phyloP scores from a whole-genome alignment of 257 asterid species.

The Scutellaria baicalensis region DNA sequence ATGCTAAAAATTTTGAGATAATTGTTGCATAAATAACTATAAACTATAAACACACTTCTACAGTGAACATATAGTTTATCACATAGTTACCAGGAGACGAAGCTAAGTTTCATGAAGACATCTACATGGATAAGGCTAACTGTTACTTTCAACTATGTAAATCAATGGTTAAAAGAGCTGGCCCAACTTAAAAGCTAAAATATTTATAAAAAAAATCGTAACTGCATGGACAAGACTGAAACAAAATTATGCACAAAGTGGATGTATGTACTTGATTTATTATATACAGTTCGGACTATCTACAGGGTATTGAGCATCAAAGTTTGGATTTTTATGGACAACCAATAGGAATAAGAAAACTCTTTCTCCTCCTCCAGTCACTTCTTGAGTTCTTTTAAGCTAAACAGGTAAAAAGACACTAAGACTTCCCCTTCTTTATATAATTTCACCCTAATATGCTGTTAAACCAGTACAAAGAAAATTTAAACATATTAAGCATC shows the following conservation, averaged over 20 bases:
- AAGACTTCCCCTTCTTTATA: not conserved
- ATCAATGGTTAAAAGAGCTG: not conserved
- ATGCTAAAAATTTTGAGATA: not conserved
- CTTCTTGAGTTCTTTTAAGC: no score
- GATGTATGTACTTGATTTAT: not conserved
- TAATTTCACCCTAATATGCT: not conserved
- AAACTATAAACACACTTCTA: not conserved
- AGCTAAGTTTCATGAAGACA: not conserved
- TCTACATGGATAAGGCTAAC: not conserved
- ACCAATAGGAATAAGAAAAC: no score
- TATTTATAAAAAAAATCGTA: not conserved
- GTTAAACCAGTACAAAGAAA: not conserved
- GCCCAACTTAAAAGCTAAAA: not conserved
- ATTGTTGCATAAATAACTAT: not conserved
- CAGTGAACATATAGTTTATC: not conserved
- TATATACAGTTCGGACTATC: no score
- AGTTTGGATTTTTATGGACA: no score
- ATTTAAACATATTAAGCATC: not conserved
- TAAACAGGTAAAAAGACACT: not conserved
- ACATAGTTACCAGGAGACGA: not conserved
- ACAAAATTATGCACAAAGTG: not conserved
- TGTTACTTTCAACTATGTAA: not conserved
- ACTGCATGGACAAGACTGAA: not conserved
- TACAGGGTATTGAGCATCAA: no score
- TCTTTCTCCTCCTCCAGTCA: no score